Base-by-base conservation (phyloP, 169 alveolate genomes). In the Plasmodium coatneyi region DNA sequence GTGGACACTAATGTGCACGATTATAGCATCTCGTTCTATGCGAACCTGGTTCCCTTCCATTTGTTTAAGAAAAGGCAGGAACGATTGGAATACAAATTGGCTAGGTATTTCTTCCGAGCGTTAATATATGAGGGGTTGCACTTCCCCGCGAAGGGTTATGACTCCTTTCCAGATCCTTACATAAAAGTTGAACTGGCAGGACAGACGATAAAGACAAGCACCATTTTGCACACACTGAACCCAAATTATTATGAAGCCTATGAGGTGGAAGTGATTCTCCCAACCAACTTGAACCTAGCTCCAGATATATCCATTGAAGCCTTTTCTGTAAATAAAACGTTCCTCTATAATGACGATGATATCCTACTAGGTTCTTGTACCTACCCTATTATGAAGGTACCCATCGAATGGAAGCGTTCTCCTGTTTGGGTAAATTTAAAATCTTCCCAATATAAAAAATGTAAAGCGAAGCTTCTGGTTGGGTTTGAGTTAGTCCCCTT, bases 181-280 rank as follows among this genome's bases (percentile, higher is more conserved):
- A 89, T 93, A 66, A 94, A 96, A 95, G 84, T 97, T 0, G 98
- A 97, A 70, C 90, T 97, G n/a, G 98, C 97, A 19, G 98, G 98
- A 19, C 96, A 97, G 80, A 84, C 95, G 5, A 92, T 97, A 74
- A 92, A 95, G 84, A 92, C 99, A 32, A 94, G 96, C 19, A 92
- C 97, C 12, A 97, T 95, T 6, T 94, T 94, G 71, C 97, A 96
- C 14, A 96, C 98, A 7, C 80, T 96, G 19, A 97, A 96, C 52
- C 99, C 99, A 19, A 96, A 96, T 56, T 97, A 95, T 95, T 98
- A 96, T 84, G 98, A 97, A 90, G 97, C 99, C 1, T 95, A 94
- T 80, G 99, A 98, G 89, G 92, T 94, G 72, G 98, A 96, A 92
- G 94, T 97, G 34, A 92, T 95, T 74, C 95, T 98, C 4, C 99